Evolutionary conservation across 108 stramenopile genomes (phyloP), one percentile per base, ranked within the genome.

Genomic region (Nitzschia sp.): DNA sequence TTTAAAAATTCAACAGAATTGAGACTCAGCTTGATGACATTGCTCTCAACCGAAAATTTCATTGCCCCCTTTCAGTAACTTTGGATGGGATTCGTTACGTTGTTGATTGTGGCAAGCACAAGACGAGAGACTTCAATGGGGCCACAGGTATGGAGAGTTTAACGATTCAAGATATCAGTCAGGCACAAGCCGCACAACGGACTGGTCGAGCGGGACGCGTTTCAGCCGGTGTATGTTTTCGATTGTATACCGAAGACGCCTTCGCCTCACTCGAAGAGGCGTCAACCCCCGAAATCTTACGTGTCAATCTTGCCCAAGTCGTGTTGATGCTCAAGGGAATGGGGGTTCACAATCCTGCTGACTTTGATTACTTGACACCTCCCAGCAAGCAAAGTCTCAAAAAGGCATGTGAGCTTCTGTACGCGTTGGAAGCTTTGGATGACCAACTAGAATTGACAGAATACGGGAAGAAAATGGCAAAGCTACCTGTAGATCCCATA

Each of bases 21-120:
- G 38, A 41, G 13, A 41, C 38, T 13, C 6, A 41, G 38, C 13
- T n/a, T 19, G 48, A 50, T 50, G 5, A n/a, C 19, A 50, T 50
- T 21, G 48, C 48, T 50, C 48, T 21, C 19, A 16, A 8, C 19
- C 19, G 9, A 50, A 16, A 50, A 19, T 50, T 50, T 50, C 11
- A 11, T 50, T 22, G 19, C 48, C 8, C 8, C 13, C 13, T n/a
- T n/a, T n/a, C 9, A 50, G 87, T 99, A 4, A 99, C 98, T 17
- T 72, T 99, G 36, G 89, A 91, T 38, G 96, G 94, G 1, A 95
- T 99, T 41, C 74, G 86, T 21, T 97, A 84, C 65, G 97, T 99
- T 29, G 75, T 98, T 27, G 99, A 99, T 77, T 75, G 87, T 28
- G 99, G 99, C 13, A 93, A 91, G 48, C 84, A 88, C 66, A 96